These are phyloP conservation scores for Calonectria hongkongensis DNA, from an alignment of 2,329 filamentous ascomycete species.

Conservation along the genomic window DNA sequence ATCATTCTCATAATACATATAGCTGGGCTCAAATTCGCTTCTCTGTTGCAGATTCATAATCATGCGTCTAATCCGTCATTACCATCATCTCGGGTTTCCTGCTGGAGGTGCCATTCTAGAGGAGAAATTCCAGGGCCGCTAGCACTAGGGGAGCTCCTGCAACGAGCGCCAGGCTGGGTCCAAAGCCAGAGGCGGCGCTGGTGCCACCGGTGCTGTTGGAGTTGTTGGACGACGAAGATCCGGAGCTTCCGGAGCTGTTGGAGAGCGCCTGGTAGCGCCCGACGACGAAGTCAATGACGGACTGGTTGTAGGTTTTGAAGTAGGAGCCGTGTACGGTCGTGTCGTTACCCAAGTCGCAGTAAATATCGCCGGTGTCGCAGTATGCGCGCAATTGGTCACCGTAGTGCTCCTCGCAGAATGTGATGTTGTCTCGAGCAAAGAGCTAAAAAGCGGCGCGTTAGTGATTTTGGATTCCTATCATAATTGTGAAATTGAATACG, in stretches of 20 bases:
- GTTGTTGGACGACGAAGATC: constrained; percentile 3
- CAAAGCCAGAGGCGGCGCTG: neutral
- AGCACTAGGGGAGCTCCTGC: constrained; percentile 13
- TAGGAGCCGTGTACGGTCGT: constrained; percentile 60
- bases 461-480: neutral
- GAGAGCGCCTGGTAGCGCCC: constrained; percentile 54
- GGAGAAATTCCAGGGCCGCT: constrained; percentile 11
- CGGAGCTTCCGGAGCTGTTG: constrained; percentile 33
- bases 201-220: neutral
- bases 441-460: constrained; percentile 53
- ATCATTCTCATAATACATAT: too few relatives aligned
- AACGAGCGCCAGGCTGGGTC: constrained; percentile 11
- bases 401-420: constrained; percentile 60
- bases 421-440: constrained; percentile 60
- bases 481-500: constrained; percentile 43
- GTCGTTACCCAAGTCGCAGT: constrained; percentile 61
- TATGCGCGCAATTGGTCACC: constrained; percentile 61
- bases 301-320: constrained; percentile 58
- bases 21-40: neutral
- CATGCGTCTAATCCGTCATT: constrained; percentile 7
- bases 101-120: neutral
- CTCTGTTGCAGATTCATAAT: constrained; percentile 4
- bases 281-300: constrained; percentile 61
- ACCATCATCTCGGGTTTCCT: neutral
- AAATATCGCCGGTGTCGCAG: constrained; percentile 65